A percentile compares a stretch with the other conserved stretches of the same genome.
Evolutionary conservation across 192 early-diverging fungal genomes (phyloP).

Genomic region (Coemansia umbellata): DNA sequence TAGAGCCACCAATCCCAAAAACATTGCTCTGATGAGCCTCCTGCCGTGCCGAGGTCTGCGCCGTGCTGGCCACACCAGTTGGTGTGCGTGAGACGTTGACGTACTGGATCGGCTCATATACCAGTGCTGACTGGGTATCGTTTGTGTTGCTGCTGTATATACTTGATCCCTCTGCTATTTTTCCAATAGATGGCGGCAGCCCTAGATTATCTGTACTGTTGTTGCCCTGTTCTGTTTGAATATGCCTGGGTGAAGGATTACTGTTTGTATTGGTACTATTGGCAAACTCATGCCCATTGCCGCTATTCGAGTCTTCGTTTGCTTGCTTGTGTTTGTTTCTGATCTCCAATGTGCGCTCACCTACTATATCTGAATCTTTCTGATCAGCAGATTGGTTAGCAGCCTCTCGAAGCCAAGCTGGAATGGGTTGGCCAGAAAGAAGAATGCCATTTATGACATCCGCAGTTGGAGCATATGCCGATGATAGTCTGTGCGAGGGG

Average conservation of each 20-base stretch:
- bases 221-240: too few relatives aligned
- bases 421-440: conserved; percentile 30
- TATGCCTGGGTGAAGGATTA: too few relatives aligned
- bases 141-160: conserved; percentile 14
- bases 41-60: not conserved
- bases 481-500: not conserved
- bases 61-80: conserved; percentile 1
- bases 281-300: too few relatives aligned
- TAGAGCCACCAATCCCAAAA: not conserved
- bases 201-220: too few relatives aligned
- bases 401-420: conserved; percentile 28
- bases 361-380: too few relatives aligned
- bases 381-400: conserved; percentile 3
- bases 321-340: too few relatives aligned
- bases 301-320: too few relatives aligned
- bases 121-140: conserved; percentile 10
- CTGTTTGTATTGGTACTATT: too few relatives aligned
- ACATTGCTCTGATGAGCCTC: not conserved
- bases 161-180: conserved; percentile 1
- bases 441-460: conserved; percentile 30
- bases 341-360: too few relatives aligned
- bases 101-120: conserved; percentile 17
- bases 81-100: conserved; percentile 11
- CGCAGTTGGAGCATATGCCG: not conserved
- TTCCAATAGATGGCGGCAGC: not conserved